Evolutionary conservation across 1,139 yeast genomes (phyloP).

Genomic region (Candida albicans): DNA sequence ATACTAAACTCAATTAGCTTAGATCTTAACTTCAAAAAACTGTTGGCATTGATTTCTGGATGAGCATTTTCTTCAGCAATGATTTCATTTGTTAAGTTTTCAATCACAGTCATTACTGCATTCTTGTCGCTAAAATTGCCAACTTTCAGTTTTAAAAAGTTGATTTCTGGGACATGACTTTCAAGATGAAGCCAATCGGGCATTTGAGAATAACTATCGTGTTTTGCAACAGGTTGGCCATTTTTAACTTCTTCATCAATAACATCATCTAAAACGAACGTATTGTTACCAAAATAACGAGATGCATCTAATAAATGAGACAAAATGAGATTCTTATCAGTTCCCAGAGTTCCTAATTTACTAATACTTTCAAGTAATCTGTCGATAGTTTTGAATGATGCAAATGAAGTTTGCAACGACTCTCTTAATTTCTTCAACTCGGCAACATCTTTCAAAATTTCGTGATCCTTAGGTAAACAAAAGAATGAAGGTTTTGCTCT

Average conservation of each 20-base stretch:
- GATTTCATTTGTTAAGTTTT: constrained; percentile 2
- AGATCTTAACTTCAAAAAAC: constrained; percentile 7
- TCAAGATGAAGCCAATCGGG: constrained; percentile 14
- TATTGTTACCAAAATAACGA: constrained; percentile 12
- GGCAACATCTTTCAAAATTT: neutral
- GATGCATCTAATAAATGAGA: constrained; percentile 3
- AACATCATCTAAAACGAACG: constrained; percentile 12
- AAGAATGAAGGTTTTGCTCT: constrained; percentile 7
- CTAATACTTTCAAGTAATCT: neutral
- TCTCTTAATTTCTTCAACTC: neutral
- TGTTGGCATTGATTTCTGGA: constrained; percentile 4
- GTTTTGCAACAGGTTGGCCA: neutral
- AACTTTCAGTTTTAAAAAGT: constrained; percentile 4
- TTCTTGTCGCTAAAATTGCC: constrained; percentile 7
- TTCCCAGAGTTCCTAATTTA: neutral
- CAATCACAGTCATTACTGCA: constrained; percentile 3
- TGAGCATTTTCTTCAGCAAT: constrained; percentile 1
- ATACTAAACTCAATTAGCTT: constrained; percentile 9
- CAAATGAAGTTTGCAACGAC: neutral
- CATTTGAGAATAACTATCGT: constrained; percentile 10
- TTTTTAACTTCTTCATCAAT: constrained; percentile 5
- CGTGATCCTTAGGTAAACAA: constrained; percentile 2
- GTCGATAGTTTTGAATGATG: neutral
- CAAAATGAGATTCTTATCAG: neutral
- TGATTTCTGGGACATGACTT: constrained; percentile 7